Base-by-base conservation (phyloP, 192 early-diverging fungal genomes). In the Obelidium mucronatum region DNA sequence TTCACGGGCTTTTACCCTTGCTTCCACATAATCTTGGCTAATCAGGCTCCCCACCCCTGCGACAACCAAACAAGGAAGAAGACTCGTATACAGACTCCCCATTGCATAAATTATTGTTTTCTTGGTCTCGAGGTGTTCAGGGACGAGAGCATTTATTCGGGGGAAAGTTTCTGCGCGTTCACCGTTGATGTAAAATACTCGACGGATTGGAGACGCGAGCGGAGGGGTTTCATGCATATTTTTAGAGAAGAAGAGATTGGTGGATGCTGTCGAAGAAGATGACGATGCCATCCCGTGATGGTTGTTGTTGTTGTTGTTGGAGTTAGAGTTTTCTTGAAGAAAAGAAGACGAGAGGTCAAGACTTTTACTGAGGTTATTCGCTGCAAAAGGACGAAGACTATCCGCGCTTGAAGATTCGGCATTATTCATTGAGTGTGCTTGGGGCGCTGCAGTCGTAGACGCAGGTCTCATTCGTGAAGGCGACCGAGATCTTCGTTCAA, bases 111-210 rank as follows among this genome's bases (percentile, higher is more conserved):
- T 79, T 1, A 93, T 76, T 0, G 87, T 80, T 35, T 84, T 79
- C 71, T 91, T 90, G 6, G 70, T 78, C 1, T 74, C 58, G 22
- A 93, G 65, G 1, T 90, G 79, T 33, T 75, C 76, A 15, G 85
- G 74, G 8, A 91, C 79, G 48, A 91, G 87, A 8, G 90, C 83
- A 69, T 92, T 92, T 19, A 91, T 78, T 31, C 83, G 79, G 11
- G 91, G 90, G 56, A 87, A 90, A 48, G 91, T 92, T 67, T 93
- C 92, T 62, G 93, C 89, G 2, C 85, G 88, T 73, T 92, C 90
- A 36, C 86, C 83, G 62, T 93, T 93, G 78, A 93, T 91, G 34
- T 93, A 93, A 42, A 89, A 93, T 6, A 93, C 80, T 0, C 90
- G 74, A 2, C 84, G 51, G 56, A 93, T 92, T 28, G 90, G 77